Percentiles rank a stretch among this genome's conserved stretches.
Evolutionary conservation across 78 protist genomes (phyloP).

Genomic region (Blattamonas nauphoetae): DNA sequence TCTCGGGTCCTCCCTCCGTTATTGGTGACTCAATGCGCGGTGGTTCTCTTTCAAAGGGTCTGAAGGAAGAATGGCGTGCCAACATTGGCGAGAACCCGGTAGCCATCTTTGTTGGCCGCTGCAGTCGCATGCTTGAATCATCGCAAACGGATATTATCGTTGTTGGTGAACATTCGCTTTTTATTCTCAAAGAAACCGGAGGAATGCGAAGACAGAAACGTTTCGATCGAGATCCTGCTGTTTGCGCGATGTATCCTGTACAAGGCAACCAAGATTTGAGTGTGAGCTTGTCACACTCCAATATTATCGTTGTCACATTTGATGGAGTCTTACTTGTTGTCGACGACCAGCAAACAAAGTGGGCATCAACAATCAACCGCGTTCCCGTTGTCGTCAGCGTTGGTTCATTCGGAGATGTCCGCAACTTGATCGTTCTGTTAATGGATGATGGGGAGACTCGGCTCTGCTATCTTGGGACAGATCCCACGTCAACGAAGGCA

Average conservation of each 20-base stretch:
- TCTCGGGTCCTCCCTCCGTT: neutral
- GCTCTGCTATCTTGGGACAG: constrained; percentile 38
- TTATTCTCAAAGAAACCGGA: constrained; percentile 13
- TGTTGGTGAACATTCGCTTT: neutral
- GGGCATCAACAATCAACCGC: constrained; percentile 6
- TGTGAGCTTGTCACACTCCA: neutral
- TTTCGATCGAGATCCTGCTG: neutral
- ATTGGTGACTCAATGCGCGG: neutral
- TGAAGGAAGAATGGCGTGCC: constrained; percentile 27
- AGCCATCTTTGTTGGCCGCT: neutral
- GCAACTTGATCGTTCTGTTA: neutral
- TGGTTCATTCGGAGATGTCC: neutral
- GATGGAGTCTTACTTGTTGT: neutral
- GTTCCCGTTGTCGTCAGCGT: constrained; percentile 19
- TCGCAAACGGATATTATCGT: neutral
- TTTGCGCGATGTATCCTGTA: neutral
- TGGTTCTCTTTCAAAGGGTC: neutral
- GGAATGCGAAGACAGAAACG: constrained; percentile 20
- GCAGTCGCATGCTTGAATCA: neutral
- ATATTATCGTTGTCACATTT: neutral
- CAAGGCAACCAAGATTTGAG: no score
- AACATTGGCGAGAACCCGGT: constrained; percentile 31
- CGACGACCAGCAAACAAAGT: neutral
- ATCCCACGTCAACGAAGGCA: constrained; percentile 26
- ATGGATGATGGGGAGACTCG: neutral